Base-by-base conservation (phyloP, 495 filamentous ascomycete genomes). In the Talaromyces adpressus region DNA sequence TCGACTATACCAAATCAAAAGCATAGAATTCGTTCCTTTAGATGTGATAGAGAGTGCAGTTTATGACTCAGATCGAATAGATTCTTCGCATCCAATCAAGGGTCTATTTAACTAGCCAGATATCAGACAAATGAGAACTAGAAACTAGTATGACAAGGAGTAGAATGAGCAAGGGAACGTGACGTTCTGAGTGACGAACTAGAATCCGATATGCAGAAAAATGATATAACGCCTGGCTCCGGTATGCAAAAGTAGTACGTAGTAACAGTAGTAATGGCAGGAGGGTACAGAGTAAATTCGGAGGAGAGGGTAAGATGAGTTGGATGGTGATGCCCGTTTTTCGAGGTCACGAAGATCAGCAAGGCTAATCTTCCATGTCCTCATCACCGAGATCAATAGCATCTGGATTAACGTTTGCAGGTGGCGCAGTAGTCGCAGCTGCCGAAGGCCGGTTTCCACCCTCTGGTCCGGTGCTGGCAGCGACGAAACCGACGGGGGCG, bases 401-500 rank as follows among this genome's bases (percentile, higher is more conserved):
- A 71, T 97, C 93, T 12, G 93, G 92, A 70, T 97, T 97, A 16
- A 82, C 80, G 7, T 85, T 76, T n/a, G 79, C 77, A 3, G 79
- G 70, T 18, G 78, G 64, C 22, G 73, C 70, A 59, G 68, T n/a
- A 27, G 22, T 25, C 20, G 52, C 52, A 25, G 68, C 16, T 68
- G 36, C 51, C 68, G 72, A 67, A n/a, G 69, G 72, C 61, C 79
- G 75, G 23, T 83, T 81, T 14, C 85, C 87, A n/a, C 85, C 91
- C 72, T 94, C 87, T 2, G 90, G 85, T 11, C 89, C 92, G 41
- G 84, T 89, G 68, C 83, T 90, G 32, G 93, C 88, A 45, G 93
- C 89, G 49, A 99, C 93, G 67, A 99, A 99, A 54, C 94, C 94
- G 23, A 87, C 81, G 0, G 95, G 94, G 2, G 93, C 93, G 45